Conservation (phyloP, 805 yeast species). For the Lipomyces mesembrius region DNA sequence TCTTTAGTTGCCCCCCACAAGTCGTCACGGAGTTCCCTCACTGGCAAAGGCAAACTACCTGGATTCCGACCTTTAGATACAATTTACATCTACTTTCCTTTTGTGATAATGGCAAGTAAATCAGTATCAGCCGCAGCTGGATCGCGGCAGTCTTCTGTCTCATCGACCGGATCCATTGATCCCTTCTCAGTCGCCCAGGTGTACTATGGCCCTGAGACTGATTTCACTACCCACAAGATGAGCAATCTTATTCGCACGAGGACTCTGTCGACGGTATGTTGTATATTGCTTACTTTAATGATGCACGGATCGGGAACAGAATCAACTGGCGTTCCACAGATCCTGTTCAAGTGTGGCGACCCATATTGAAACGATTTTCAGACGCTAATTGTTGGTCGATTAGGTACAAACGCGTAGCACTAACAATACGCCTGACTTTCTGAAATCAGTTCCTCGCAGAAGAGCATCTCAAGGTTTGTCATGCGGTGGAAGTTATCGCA, state of each 20-base stretch:
- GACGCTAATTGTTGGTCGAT: not conserved
- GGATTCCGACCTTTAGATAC: not conserved
- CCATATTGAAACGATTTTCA: not conserved
- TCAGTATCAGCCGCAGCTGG: not conserved
- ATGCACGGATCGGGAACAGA: not conserved
- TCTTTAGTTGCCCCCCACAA: not conserved
- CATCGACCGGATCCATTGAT: conserved; percentile 48
- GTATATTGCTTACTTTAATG: not conserved
- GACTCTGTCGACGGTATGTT: conserved; percentile 33
- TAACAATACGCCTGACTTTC: conserved; percentile 2
- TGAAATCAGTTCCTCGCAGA: conserved; percentile 24
- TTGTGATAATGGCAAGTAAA: not conserved
- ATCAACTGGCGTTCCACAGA: not conserved
- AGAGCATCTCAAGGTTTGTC: conserved; percentile 37
- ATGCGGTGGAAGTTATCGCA: not conserved
- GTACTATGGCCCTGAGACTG: conserved; percentile 63
- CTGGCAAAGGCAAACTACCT: not conserved
- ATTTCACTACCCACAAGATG: conserved; percentile 40
- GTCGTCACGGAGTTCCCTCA: not conserved
- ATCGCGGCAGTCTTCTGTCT: conserved; percentile 22
- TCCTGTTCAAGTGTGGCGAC: not conserved
- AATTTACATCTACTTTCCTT: not conserved
- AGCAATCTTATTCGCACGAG: conserved; percentile 57
- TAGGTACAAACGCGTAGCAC: conserved; percentile 1
- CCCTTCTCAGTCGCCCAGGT: conserved; percentile 72